phyloP scores from a whole-genome alignment of 805 yeast species.

The Sungouiozyma ichnusensis region DNA sequence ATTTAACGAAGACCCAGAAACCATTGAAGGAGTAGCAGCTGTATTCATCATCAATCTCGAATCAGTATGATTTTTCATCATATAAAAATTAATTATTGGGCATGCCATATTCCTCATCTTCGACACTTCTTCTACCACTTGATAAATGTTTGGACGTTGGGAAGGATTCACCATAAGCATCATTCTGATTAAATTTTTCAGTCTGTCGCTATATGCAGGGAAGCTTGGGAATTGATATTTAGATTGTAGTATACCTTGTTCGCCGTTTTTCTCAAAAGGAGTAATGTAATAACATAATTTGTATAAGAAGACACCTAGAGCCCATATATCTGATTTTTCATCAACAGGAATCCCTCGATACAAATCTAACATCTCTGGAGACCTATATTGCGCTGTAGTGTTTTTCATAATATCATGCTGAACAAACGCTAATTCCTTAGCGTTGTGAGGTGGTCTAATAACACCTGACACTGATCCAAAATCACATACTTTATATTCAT shows the following conservation, averaged over 20 bases:
- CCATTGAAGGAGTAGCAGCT: neutral
- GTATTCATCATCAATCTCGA: neutral
- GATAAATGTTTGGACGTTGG: conserved; percentile 64
- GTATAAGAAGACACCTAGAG: conserved; percentile 66
- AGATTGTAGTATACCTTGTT: conserved; percentile 51
- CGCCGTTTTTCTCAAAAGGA: conserved; percentile 64
- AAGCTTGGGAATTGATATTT: conserved; percentile 40
- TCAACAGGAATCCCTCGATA: conserved; percentile 59
- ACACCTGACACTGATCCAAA: conserved; percentile 71
- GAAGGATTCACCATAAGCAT: conserved; percentile 57
- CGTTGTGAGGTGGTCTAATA: conserved; percentile 49
- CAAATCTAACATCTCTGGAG: conserved; percentile 78
- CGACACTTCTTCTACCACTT: conserved; percentile 58
- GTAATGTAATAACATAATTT: conserved; percentile 74
- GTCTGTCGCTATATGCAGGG: conserved; percentile 49
- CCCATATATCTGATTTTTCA: conserved; percentile 82
- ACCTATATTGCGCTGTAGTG: conserved; percentile 76
- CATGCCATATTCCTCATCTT: conserved; percentile 44
- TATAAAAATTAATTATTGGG: conserved; percentile 32
- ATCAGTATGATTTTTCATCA: neutral
- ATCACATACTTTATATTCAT: conserved; percentile 63
- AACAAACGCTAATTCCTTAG: conserved; percentile 47
- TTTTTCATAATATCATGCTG: conserved; percentile 65
- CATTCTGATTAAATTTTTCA: conserved; percentile 54
- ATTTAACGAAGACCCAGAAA: neutral